Evolutionary conservation across 106 monocot genomes (phyloP).

Genomic region (Vanilla planifolia): DNA sequence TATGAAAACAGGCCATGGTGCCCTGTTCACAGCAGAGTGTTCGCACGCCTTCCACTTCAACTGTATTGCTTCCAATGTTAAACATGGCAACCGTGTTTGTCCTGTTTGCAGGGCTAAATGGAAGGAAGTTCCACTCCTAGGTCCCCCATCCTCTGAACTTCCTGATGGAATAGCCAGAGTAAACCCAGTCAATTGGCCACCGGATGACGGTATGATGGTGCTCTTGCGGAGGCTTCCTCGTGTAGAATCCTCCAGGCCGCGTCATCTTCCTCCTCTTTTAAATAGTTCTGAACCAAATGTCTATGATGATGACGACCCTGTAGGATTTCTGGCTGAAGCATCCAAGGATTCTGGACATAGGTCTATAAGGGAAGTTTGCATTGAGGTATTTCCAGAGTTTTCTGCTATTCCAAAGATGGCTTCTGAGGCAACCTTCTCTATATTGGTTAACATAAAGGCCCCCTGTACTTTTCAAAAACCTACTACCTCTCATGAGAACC

Average conservation of each 20-base stretch:
- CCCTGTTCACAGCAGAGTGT: constrained; percentile 93
- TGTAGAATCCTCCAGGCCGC: constrained; percentile 21
- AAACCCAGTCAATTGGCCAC: constrained; percentile 50
- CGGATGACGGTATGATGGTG: constrained; percentile 40
- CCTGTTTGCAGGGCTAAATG: constrained; percentile 88
- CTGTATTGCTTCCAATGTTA: constrained; percentile 83
- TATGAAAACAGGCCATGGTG: constrained; percentile 84
- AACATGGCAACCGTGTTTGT: constrained; percentile 67
- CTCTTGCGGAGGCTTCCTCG: constrained; percentile 45
- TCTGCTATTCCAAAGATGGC: constrained; percentile 37
- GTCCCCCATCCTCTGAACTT: constrained; percentile 28
- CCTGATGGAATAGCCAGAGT: constrained; percentile 36
- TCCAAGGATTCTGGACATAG: constrained; percentile 10
- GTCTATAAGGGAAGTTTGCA: constrained; percentile 26
- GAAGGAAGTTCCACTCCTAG: constrained; percentile 81
- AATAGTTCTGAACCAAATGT: constrained; percentile 31
- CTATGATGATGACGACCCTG: constrained; percentile 77
- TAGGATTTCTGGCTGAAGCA: constrained; percentile 18
- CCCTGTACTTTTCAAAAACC: constrained; percentile 26
- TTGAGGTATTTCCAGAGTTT: constrained; percentile 56
- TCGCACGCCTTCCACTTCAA: constrained; percentile 86
- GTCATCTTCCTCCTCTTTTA: constrained; percentile 15
- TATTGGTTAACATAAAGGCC: constrained; percentile 74
- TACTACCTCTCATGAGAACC: background rate
- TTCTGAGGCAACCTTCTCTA: constrained; percentile 37